Evolutionary conservation across 352 stramenopile species (phyloP).

Genomic region (Pythium chondricola): DNA sequence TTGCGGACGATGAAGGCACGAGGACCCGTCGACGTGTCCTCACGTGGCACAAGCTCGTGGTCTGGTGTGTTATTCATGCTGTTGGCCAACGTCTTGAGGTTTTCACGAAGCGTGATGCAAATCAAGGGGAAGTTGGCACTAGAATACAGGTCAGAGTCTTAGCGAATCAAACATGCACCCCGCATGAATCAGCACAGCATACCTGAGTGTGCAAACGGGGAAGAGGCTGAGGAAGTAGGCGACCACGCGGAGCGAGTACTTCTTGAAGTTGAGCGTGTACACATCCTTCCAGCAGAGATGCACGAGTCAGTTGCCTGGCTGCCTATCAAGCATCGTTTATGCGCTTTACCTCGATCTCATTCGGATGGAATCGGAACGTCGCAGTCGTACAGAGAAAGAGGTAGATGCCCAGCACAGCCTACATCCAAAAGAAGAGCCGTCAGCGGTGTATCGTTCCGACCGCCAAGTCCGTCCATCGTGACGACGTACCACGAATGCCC

Average conservation of each 20-base stretch:
- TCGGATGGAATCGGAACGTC: constrained; percentile 72
- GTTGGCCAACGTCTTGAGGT: constrained; percentile 64
- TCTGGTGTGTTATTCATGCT: constrained; percentile 25
- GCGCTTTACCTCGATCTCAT: constrained; percentile 64
- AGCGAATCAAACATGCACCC: constrained; percentile 1
- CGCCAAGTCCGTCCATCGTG: not conserved
- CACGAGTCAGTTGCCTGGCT: not conserved
- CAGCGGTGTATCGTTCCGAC: not conserved
- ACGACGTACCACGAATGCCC: constrained; percentile 54
- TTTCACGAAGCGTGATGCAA: constrained; percentile 82
- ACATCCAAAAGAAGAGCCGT: not conserved
- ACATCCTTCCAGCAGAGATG: constrained; percentile 46
- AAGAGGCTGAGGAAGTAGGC: constrained; percentile 87
- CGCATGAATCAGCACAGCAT: not conserved
- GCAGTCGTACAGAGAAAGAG: constrained; percentile 69
- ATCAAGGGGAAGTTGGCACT: constrained; percentile 85
- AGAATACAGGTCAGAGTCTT: not conserved
- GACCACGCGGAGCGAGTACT: constrained; percentile 68
- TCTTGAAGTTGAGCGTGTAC: constrained; percentile 87
- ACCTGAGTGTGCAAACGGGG: constrained; percentile 84
- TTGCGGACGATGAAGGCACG: constrained; percentile 45
- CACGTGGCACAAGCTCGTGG: constrained; percentile 6
- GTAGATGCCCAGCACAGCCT: constrained; percentile 79
- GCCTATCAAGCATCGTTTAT: not conserved
- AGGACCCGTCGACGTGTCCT: constrained; percentile 18